Percentiles rank a stretch among this genome's conserved stretches.
Conservation (phyloP, 768 basidiomycete genomes). For the Tulasnella sp. region DNA sequence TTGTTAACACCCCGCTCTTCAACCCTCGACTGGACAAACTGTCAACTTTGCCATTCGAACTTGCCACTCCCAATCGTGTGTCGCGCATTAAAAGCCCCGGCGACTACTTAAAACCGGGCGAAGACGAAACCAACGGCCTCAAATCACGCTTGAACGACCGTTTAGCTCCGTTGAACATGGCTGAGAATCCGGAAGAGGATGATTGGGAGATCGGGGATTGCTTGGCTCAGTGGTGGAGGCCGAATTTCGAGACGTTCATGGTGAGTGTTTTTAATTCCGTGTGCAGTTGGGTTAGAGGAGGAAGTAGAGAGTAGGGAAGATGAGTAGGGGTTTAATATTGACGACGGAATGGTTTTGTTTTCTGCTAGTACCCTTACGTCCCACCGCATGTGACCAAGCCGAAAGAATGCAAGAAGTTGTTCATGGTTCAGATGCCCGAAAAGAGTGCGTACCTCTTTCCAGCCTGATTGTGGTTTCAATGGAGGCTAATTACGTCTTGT, state of each 20-base stretch:
- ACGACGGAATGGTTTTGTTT: background rate
- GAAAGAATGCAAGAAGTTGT: conserved; percentile 96
- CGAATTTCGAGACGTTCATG: conserved; percentile 98
- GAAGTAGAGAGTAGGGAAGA: background rate
- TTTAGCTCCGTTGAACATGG: conserved; percentile 75
- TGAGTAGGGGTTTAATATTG: background rate
- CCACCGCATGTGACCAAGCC: conserved; percentile 96
- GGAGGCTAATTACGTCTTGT: background rate
- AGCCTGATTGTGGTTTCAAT: background rate
- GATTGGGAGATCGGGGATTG: conserved; percentile 97
- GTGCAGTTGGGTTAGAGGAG: background rate
- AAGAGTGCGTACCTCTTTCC: conserved; percentile 51
- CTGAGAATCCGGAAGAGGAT: conserved; percentile 65
- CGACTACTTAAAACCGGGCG: conserved; percentile 96
- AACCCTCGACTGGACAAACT: background rate
- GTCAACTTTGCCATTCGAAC: background rate
- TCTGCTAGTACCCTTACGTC: conserved; percentile 74
- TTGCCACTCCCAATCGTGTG: background rate
- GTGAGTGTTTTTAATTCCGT: conserved; percentile 42
- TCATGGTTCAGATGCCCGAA: conserved; percentile 91
- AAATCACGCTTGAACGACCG: conserved; percentile 84
- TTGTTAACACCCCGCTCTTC: background rate
- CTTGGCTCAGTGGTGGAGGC: conserved; percentile 97
- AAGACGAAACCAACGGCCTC: conserved; percentile 85
- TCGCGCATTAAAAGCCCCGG: conserved; percentile 56